Evolutionary conservation across 2,329 filamentous ascomycete genomes (phyloP), one percentile per base, ranked within the genome.

Genomic region (Spiromastix sp.): DNA sequence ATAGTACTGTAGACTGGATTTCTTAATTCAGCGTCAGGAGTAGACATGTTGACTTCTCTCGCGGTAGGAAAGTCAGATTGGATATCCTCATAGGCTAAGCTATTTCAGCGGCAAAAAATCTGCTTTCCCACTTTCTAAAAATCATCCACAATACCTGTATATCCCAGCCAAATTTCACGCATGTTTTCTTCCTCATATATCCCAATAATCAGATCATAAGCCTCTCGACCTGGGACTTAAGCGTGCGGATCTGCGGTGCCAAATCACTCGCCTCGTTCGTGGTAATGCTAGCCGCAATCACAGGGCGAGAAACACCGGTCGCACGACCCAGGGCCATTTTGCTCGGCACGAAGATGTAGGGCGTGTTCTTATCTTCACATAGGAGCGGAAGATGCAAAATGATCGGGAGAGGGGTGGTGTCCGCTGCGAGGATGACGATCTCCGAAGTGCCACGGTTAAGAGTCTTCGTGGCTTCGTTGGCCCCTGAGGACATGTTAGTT

Each of bases 141-240:
- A n/a, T n/a, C n/a, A n/a, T n/a, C n/a, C n/a, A n/a, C n/a, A n/a
- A n/a, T n/a, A n/a, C n/a, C n/a, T n/a, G n/a, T n/a, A n/a, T n/a
- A n/a, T n/a, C n/a, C n/a, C n/a, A n/a, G n/a, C n/a, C n/a, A n/a
- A n/a, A n/a, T n/a, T n/a, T n/a, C n/a, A n/a, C n/a, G n/a, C n/a
- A n/a, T n/a, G n/a, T n/a, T n/a, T n/a, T n/a, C n/a, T n/a, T n/a
- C n/a, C n/a, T n/a, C n/a, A n/a, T n/a, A n/a, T n/a, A n/a, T n/a
- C 22, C 28, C 36, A 15, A 22, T 22, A 9, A 38, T 75, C 80
- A 95, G 67, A 95, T 94, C 70, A 89, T 86, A 49, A 95, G 74
- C 52, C 87, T 77, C 74, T 96, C 89, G 37, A 96, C 84, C 77
- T 94, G 93, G 66, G 93, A 84, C 72, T 89, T 93, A 55, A 95